Conservation (phyloP, 805 yeast species). For the Cyberlindnera saturnus region DNA sequence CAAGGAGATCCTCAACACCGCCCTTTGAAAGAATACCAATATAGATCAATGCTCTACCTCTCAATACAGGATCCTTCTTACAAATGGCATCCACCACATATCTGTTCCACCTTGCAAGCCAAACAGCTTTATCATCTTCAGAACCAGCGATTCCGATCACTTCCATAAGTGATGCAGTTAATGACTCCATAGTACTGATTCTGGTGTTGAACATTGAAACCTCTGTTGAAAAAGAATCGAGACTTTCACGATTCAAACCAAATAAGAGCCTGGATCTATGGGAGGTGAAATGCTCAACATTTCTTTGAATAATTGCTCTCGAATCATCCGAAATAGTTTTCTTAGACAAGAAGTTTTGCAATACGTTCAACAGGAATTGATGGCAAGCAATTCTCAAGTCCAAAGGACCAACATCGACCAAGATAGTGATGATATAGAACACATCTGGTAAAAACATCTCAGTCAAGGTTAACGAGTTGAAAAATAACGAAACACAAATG, state of each 20-base stretch:
- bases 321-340: conserved; percentile 40
- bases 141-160: conserved; percentile 46
- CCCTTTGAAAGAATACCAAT: conserved; percentile 61
- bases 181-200: conserved; percentile 44
- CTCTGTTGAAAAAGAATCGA: conserved; percentile 30
- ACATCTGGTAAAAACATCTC: conserved; percentile 68
- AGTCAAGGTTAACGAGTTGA: conserved; percentile 58
- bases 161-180: conserved; percentile 49
- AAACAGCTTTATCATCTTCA: conserved; percentile 41
- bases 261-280: conserved; percentile 63
- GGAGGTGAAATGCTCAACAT: conserved; percentile 39
- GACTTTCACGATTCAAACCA: conserved; percentile 56
- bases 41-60: conserved; percentile 60
- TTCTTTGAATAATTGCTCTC: conserved; percentile 37
- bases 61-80: conserved; percentile 48
- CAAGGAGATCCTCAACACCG: conserved; percentile 56
- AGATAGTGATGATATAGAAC: conserved; percentile 57
- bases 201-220: conserved; percentile 33
- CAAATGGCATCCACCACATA: conserved; percentile 59
- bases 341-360: conserved; percentile 62
- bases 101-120: conserved; percentile 63
- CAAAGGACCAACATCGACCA: conserved; percentile 42
- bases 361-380: conserved; percentile 55
- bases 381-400: conserved; percentile 57
- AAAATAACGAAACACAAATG: conserved; percentile 58